Base-by-base conservation (phyloP, 306 rosid genomes). In the Ormosia emarginata region DNA sequence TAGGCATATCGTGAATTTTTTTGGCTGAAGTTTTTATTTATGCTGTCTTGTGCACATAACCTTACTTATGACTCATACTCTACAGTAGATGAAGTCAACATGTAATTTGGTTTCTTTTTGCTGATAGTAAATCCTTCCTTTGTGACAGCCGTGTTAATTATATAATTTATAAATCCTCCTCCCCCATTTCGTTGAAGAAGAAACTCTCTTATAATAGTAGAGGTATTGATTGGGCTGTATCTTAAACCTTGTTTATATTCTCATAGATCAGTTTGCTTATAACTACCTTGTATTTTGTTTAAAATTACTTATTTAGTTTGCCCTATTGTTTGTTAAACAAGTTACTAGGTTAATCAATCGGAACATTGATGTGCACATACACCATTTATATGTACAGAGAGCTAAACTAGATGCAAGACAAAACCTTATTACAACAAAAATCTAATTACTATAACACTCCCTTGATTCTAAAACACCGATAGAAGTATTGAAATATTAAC, bases 71-170 rank as follows among this genome's bases (percentile, higher is more conserved):
- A 74, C 30, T 39, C 53, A 67, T 59, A 79, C 50, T 32, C n/a
- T 66, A n/a, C 50, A 4, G 33, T 73, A 34, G 49, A 46, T 67
- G 43, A 37, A 64, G 50, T 73, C 8, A 30, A 47, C 74, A 39
- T 67, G 67, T 13, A 66, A 11, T 67, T 73, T 58, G 74, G n/a
- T 74, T 61, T 49, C 36, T 67, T 68, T 15, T 66, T 67, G 61
- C 34, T 57, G 63, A 66, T 53, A 18, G 43, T 6, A 14, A 50
- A 13, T 33, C 34, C 36, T 72, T 8, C 49, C 49, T 36, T 12
- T 49, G 15, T 61, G 44, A 57, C 29, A 70, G 44, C 30, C 6
- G 39, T 32, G 18, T 70, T 8, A 12, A 46, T 68, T 7, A 18
- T 69, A 30, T 69, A 29, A 47, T 69, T 44, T 47, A 12, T 69